phyloP scores from a whole-genome alignment of 495 filamentous ascomycete genomes.

The Hypoxylon rickii region DNA sequence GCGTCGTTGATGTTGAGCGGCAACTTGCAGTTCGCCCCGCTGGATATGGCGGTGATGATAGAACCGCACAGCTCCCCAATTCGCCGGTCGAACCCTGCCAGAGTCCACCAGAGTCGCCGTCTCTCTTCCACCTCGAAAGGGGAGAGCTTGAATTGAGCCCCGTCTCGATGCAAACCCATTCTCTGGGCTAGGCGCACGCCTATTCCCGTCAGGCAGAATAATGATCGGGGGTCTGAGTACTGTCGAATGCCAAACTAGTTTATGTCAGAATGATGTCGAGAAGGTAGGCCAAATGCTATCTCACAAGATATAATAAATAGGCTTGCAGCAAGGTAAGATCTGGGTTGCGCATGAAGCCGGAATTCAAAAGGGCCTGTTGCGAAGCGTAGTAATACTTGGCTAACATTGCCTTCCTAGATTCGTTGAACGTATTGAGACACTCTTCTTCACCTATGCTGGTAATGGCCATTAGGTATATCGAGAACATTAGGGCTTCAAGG shows the following conservation, averaged over 20 bases:
- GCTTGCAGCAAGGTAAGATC: conserved; percentile 61
- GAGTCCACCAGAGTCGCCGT: conserved; percentile 73
- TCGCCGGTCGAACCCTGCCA: conserved; percentile 66
- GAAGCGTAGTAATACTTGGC: conserved; percentile 53
- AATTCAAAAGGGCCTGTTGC: conserved; percentile 61
- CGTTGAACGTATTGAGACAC: conserved; percentile 53
- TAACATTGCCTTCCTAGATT: conserved; percentile 49
- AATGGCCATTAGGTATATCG: conserved; percentile 59
- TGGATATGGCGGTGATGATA: conserved; percentile 61
- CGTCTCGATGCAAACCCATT: conserved; percentile 69
- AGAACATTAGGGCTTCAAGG: conserved; percentile 60
- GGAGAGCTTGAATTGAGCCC: conserved; percentile 60
- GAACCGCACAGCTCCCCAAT: conserved; percentile 68
- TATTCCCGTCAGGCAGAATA: conserved; percentile 64
- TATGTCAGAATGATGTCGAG: conserved; percentile 32
- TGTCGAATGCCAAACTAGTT: conserved; percentile 49
- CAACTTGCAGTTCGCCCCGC: conserved; percentile 50
- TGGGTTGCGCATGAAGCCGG: conserved; percentile 59
- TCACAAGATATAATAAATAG: conserved; percentile 59
- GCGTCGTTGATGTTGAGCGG: conserved; percentile 63
- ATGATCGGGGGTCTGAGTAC: conserved; percentile 52
- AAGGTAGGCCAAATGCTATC: conserved; percentile 12
- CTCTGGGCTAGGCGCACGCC: conserved; percentile 70
- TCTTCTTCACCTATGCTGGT: conserved; percentile 57
- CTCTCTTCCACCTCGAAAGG: conserved; percentile 73